Percentiles rank a stretch among this genome's conserved stretches.
These are phyloP conservation scores for Fomitopsis palustris DNA, from an alignment of 1,284 basidiomycete species.

Conservation along the genomic window DNA sequence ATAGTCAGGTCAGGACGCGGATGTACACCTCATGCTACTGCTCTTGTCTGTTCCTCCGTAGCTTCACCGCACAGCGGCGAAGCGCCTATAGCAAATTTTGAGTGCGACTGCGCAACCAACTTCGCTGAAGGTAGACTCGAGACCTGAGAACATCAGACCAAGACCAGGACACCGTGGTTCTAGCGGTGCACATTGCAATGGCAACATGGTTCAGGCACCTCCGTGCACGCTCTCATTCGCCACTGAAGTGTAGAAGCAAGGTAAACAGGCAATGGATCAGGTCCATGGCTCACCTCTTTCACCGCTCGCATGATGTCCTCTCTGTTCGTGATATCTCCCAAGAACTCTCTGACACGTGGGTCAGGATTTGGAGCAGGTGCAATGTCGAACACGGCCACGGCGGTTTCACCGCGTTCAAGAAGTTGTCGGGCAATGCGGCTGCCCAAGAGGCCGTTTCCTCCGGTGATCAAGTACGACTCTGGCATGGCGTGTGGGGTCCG, in stretches of 20 bases:
- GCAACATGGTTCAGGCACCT: too few species aligned
- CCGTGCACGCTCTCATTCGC: too few species aligned
- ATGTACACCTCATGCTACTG: too few species aligned
- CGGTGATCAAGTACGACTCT: conserved; percentile 41
- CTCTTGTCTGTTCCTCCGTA: too few species aligned
- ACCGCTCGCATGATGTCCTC: conserved; percentile 42
- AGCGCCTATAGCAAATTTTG: too few species aligned
- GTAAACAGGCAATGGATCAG: background rate
- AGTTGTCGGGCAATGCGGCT: conserved; percentile 50
- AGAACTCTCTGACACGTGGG: conserved; percentile 45
- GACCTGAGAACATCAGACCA: background rate
- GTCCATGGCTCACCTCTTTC: conserved; percentile 32
- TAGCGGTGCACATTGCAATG: too few species aligned
- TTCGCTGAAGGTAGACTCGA: too few species aligned
- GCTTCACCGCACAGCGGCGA: too few species aligned
- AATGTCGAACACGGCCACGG: conserved; percentile 51
- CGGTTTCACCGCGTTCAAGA: conserved; percentile 41
- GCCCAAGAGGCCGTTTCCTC: conserved; percentile 57
- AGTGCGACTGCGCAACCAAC: too few species aligned
- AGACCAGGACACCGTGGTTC: too few species aligned
- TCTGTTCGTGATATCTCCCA: conserved; percentile 48
- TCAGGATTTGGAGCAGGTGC: conserved; percentile 45
- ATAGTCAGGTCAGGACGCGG: too few species aligned
- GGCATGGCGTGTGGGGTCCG: background rate
- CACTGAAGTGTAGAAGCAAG: background rate